These are phyloP conservation scores for Cladosporium austrohemisphaericum DNA, from an alignment of 2,329 filamentous ascomycete genomes.

Conservation along the genomic window DNA sequence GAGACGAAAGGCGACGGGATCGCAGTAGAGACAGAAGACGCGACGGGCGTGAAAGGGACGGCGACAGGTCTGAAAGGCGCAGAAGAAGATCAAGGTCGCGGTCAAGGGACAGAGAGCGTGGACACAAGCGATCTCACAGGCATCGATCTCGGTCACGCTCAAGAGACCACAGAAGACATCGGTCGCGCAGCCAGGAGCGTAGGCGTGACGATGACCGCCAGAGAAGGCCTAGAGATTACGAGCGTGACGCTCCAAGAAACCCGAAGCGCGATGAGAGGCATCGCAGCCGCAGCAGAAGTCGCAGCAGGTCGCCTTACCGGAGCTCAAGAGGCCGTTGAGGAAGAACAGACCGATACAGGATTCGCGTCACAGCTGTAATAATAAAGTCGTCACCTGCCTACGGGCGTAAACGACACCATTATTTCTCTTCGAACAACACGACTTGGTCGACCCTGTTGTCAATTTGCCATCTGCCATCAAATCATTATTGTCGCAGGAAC, in stretches of 20 bases:
- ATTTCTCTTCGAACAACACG: too few species aligned
- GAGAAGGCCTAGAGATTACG: slow-evolving; percentile 9
- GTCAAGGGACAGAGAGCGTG: slow-evolving; percentile 23
- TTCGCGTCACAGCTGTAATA: too few species aligned
- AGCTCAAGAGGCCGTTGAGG: background rate
- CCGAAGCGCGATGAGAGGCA: slow-evolving; percentile 15
- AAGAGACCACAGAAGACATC: slow-evolving; percentile 19
- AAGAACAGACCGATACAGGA: too few species aligned
- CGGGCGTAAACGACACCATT: too few species aligned
- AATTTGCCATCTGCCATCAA: too few species aligned
- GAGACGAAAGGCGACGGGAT: slow-evolving; percentile 20
- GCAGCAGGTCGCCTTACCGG: slow-evolving; percentile 20
- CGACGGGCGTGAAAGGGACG: slow-evolving; percentile 17
- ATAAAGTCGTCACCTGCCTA: too few species aligned
- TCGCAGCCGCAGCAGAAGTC: slow-evolving; percentile 14
- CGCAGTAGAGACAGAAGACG: slow-evolving; percentile 24
- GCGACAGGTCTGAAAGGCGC: slow-evolving; percentile 22
- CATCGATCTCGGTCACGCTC: slow-evolving; percentile 23
- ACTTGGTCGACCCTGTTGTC: too few species aligned
- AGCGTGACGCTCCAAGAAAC: slow-evolving; percentile 12
- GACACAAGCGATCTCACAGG: slow-evolving; percentile 22
- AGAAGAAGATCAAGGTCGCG: slow-evolving; percentile 27
- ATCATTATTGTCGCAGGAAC: too few species aligned
- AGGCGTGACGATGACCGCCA: slow-evolving; percentile 8
- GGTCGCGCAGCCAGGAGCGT: slow-evolving; percentile 7